Evolutionary conservation across 139 green algal species (phyloP), one percentile per base, ranked within the genome.

Genomic region (Chlamydomonas incerta): DNA sequence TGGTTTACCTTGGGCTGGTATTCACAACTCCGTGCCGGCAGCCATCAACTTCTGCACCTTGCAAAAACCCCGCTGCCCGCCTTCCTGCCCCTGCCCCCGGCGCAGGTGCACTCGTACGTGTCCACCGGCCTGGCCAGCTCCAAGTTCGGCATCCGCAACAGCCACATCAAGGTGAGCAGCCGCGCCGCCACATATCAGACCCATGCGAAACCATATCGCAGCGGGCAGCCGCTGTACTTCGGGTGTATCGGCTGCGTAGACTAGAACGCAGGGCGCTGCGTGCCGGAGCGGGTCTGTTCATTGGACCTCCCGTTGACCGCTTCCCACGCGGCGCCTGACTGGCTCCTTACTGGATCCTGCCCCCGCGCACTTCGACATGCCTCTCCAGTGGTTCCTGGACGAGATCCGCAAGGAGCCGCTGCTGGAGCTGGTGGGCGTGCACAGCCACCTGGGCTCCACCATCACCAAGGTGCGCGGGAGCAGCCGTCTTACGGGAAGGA

Each of bases 141-240:
- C 91, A 99, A 99, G 94, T 99, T 99, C 93, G 97, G 97, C 89
- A 99, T 99, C 90, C 94, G 97, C 87, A 99, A 99, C 93, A 96
- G 92, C 55, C 94, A 98, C 87, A 89, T 99, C 65, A 90, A 97
- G 89, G 96, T 94, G n/a, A n/a, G n/a, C n/a, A n/a, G n/a, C n/a
- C n/a, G n/a, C n/a, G n/a, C n/a, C n/a, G n/a, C n/a, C n/a, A n/a
- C n/a, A n/a, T n/a, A n/a, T n/a, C n/a, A n/a, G n/a, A n/a, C n/a
- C n/a, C n/a, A n/a, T n/a, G n/a, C n/a, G n/a, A n/a, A n/a, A n/a
- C n/a, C n/a, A n/a, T n/a, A n/a, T n/a, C n/a, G n/a, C n/a, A n/a
- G n/a, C n/a, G n/a, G n/a, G n/a, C n/a, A n/a, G n/a, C n/a, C n/a
- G n/a, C n/a, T n/a, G n/a, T n/a, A n/a, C n/a, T n/a, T n/a, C n/a